Conservation (phyloP, 169 alveolate species). For the Cryptosporidium andersoni region DNA sequence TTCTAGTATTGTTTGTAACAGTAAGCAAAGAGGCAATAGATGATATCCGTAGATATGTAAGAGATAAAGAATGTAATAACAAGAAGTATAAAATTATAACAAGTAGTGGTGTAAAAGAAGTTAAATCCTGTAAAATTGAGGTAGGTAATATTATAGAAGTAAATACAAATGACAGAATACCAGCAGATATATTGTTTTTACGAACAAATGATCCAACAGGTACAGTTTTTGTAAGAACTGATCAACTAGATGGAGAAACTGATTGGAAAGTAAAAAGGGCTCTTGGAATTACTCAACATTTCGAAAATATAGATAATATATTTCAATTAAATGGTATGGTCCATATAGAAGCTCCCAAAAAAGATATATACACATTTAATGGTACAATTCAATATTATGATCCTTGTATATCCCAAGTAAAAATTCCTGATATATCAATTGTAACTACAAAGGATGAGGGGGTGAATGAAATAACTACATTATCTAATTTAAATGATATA, state of each 20-base stretch:
- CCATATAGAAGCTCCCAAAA: slow-evolving; percentile 85
- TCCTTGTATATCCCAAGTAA: slow-evolving; percentile 22
- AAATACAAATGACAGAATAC: slow-evolving; percentile 92
- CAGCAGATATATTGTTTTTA: slow-evolving; percentile 94
- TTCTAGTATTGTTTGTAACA: slow-evolving; percentile 88
- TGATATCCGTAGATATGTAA: slow-evolving; percentile 86
- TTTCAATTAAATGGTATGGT: slow-evolving; percentile 77
- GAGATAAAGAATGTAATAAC: slow-evolving; percentile 83
- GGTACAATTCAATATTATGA: slow-evolving; percentile 82
- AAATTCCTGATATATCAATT: not conserved
- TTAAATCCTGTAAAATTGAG: slow-evolving; percentile 84
- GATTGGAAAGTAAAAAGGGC: slow-evolving; percentile 98
- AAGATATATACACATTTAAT: slow-evolving; percentile 87
- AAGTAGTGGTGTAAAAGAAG: slow-evolving; percentile 76
- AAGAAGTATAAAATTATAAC: slow-evolving; percentile 80
- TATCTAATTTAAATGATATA: slow-evolving; percentile 7
- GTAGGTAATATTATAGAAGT: slow-evolving; percentile 93
- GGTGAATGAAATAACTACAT: not conserved
- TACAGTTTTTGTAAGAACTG: slow-evolving; percentile 94
- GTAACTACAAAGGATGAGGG: slow-evolving; percentile 27
- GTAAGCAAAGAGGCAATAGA: slow-evolving; percentile 94
- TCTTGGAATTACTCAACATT: slow-evolving; percentile 82
- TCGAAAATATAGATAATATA: slow-evolving; percentile 78
- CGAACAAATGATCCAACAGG: slow-evolving; percentile 83
- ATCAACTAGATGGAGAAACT: slow-evolving; percentile 99